Evolutionary conservation across 345 rosid species (phyloP).

Genomic region (Adansonia digitata): DNA sequence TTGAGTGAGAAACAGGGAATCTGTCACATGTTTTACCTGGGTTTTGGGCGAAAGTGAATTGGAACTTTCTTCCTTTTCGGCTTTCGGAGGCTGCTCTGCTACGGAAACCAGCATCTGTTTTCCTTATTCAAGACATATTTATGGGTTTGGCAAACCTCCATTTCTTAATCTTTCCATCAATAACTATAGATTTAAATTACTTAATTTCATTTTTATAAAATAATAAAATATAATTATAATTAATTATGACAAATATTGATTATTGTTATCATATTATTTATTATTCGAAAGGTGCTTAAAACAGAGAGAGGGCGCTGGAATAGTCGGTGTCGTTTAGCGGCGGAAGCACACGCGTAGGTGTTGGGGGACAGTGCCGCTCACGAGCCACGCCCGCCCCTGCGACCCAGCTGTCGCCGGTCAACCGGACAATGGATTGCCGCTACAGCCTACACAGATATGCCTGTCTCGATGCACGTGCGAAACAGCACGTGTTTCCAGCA

Average conservation of each 20-base stretch:
- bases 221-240: too few relatives aligned
- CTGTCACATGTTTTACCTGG: constrained; percentile 7
- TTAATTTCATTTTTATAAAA: too few relatives aligned
- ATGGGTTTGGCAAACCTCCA: too few relatives aligned
- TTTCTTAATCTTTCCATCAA: too few relatives aligned
- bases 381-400: background rate
- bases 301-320: background rate
- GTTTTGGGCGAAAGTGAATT: background rate
- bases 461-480: constrained; percentile 29
- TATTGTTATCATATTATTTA: too few relatives aligned
- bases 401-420: constrained; percentile 59
- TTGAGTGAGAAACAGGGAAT: constrained; percentile 14
- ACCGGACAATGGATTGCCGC: constrained; percentile 39
- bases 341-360: constrained; percentile 20
- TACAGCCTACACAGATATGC: constrained; percentile 16
- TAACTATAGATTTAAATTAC: too few relatives aligned
- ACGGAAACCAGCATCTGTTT: background rate
- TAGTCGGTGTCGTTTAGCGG: constrained; percentile 30
- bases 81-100: background rate
- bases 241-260: too few relatives aligned
- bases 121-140: background rate
- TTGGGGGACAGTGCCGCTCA: constrained; percentile 37
- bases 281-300: too few relatives aligned
- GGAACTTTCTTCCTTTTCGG: background rate
- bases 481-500: constrained; percentile 39